Evolutionary conservation across 2,329 filamentous ascomycete species (phyloP).

Genomic region (Colletotrichum shisoi): DNA sequence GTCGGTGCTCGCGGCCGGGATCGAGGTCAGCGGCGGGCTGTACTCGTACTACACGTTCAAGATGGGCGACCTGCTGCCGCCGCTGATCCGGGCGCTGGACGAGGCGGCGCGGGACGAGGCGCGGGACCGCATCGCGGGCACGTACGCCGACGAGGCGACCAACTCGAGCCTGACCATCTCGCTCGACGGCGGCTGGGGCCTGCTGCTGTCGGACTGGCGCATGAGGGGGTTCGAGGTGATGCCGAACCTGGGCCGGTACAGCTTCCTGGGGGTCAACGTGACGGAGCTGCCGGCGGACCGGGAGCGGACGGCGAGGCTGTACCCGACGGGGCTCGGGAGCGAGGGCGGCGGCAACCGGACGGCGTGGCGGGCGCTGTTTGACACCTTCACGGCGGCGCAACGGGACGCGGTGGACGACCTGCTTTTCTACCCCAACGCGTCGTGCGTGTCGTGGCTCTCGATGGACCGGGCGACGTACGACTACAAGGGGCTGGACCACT

Average conservation of each 20-base stretch:
- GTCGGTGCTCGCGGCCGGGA: constrained; percentile 50
- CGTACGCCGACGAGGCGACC: constrained; percentile 49
- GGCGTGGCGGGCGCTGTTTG: constrained; percentile 49
- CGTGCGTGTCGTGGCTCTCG: constrained; percentile 47
- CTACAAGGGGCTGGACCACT: constrained; percentile 43
- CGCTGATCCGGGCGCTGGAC: constrained; percentile 54
- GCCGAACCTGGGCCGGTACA: constrained; percentile 47
- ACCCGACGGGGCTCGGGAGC: constrained; percentile 28
- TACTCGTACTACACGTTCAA: constrained; percentile 33
- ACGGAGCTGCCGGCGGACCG: constrained; percentile 18
- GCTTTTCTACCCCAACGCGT: constrained; percentile 45
- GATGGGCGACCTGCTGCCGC: constrained; percentile 43
- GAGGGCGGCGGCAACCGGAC: constrained; percentile 28
- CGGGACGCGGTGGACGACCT: constrained; percentile 40
- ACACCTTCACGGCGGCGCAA: constrained; percentile 39
- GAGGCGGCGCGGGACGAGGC: constrained; percentile 52
- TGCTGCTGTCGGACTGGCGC: constrained; percentile 51
- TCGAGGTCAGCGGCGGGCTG: constrained; percentile 34
- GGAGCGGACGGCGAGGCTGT: constrained; percentile 40
- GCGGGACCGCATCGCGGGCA: constrained; percentile 46
- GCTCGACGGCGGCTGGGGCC: constrained; percentile 51
- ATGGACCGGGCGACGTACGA: constrained; percentile 48
- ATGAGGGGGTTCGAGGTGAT: constrained; percentile 54
- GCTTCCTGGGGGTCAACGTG: constrained; percentile 11
- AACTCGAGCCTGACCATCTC: constrained; percentile 53